Evolutionary conservation across 345 rosid species (phyloP).

Genomic region (Salix caprea): DNA sequence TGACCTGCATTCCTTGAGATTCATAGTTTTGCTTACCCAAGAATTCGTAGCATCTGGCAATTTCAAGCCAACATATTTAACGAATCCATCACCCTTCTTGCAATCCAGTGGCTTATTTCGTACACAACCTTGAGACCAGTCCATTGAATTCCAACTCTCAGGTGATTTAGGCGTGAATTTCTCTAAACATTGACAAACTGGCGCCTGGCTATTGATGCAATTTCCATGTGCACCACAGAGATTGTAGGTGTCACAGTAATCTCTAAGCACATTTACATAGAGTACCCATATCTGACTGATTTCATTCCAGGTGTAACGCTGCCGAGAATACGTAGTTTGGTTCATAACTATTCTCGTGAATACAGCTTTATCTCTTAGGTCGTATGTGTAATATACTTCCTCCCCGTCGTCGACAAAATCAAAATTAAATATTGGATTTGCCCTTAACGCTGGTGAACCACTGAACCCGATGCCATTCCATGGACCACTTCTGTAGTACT

Average conservation of each 20-base stretch:
- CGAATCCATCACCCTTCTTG: slow-evolving; percentile 8
- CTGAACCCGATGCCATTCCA: slow-evolving; percentile 17
- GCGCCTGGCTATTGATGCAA: not conserved
- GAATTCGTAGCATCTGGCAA: slow-evolving; percentile 12
- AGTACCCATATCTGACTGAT: not conserved
- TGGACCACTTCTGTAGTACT: not conserved
- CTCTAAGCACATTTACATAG: not conserved
- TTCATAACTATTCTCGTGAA: not conserved
- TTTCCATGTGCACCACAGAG: slow-evolving; percentile 12
- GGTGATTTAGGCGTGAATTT: slow-evolving; percentile 8
- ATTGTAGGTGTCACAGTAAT: slow-evolving; percentile 1
- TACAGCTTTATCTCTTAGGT: not conserved
- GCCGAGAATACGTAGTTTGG: not conserved
- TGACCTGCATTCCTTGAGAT: slow-evolving; percentile 2
- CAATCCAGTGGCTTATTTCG: slow-evolving; percentile 3
- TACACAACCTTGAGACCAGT: slow-evolving; percentile 17
- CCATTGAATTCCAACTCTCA: not conserved
- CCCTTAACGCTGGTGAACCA: not conserved
- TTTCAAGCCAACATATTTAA: not conserved
- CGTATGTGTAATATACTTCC: not conserved
- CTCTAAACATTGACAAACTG: slow-evolving; percentile 10
- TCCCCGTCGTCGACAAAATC: not conserved
- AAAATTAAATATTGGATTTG: not conserved
- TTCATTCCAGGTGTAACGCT: slow-evolving; percentile 1
- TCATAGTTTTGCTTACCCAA: slow-evolving; percentile 8